Evolutionary conservation across 805 yeast species (phyloP).

Genomic region (Wickerhamiella dianesei): DNA sequence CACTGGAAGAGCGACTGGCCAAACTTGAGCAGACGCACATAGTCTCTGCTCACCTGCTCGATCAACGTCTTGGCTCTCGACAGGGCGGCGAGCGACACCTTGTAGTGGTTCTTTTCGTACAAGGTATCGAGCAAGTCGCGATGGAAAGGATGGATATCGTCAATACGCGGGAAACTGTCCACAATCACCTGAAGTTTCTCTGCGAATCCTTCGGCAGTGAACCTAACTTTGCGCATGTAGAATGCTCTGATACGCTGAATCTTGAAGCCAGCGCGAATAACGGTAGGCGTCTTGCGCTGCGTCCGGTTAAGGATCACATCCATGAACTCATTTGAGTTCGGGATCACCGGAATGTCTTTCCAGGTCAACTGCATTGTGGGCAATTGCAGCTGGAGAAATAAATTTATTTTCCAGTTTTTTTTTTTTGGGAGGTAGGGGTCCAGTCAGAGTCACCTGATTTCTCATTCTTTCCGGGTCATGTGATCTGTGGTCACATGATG

Average conservation of each 20-base stretch:
- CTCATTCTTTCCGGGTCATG: too few relatives aligned
- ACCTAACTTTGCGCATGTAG: conserved; percentile 95
- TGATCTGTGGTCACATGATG: too few relatives aligned
- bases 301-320: conserved; percentile 95
- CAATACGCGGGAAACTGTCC: conserved; percentile 86
- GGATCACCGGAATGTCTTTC: conserved; percentile 96
- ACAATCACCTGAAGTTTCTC: conserved; percentile 83
- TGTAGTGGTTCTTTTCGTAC: conserved; percentile 96
- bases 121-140: conserved; percentile 95
- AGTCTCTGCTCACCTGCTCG: conserved; percentile 94
- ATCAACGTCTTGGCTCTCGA: conserved; percentile 86
- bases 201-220: conserved; percentile 88
- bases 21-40: conserved; percentile 81
- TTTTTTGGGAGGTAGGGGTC: too few relatives aligned
- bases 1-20: conserved; percentile 98
- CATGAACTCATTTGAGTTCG: conserved; percentile 81
- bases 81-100: conserved; percentile 88
- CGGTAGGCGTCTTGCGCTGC: conserved; percentile 98
- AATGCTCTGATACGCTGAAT: conserved; percentile 93
- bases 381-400: neutral
- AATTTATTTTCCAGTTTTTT: neutral
- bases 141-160: conserved; percentile 97
- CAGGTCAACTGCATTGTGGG: conserved; percentile 80
- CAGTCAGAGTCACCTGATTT: too few relatives aligned
- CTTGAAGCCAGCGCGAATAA: conserved; percentile 89